Evolutionary conservation across 129 eudicot genomes (phyloP).

Genomic region (Centaurea solstitialis): DNA sequence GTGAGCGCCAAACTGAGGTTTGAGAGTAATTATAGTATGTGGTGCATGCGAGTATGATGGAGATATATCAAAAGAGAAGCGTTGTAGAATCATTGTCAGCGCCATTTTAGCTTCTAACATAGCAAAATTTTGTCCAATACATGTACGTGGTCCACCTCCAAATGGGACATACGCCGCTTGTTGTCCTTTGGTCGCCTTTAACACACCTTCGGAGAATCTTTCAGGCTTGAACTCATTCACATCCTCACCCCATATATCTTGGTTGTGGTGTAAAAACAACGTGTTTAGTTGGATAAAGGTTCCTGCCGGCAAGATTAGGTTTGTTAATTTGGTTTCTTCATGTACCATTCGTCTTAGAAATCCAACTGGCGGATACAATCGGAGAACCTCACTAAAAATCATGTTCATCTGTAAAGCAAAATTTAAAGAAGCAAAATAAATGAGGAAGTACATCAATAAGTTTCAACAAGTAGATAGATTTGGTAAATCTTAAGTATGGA

Average conservation of each 20-base stretch:
- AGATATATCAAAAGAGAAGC: constrained; percentile 54
- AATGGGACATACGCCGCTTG: constrained; percentile 53
- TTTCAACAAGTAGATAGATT: not conserved
- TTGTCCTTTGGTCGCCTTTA: constrained; percentile 46
- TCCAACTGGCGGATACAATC: constrained; percentile 26
- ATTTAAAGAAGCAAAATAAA: not conserved
- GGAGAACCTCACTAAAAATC: not conserved
- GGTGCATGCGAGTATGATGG: constrained; percentile 76
- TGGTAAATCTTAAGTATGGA: not conserved
- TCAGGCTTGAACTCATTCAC: constrained; percentile 61
- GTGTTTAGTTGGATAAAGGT: constrained; percentile 40
- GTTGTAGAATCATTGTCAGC: constrained; percentile 54
- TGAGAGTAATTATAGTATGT: constrained; percentile 43
- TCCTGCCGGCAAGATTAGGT: constrained; percentile 40
- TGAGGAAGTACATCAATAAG: not conserved
- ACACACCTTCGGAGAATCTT: constrained; percentile 59
- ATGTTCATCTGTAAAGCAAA: not conserved
- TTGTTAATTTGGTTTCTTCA: constrained; percentile 45
- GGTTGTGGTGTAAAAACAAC: constrained; percentile 48
- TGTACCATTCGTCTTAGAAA: constrained; percentile 31
- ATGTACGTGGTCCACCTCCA: constrained; percentile 71
- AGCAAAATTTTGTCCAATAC: constrained; percentile 66
- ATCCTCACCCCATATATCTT: constrained; percentile 59
- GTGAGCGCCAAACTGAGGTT: constrained; percentile 78
- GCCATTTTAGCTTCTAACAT: constrained; percentile 62